A percentile compares a stretch with the other conserved stretches of the same genome.
phyloP scores from a whole-genome alignment of 225 moss, liverwort and hornwort species.

The Sphagnum tenellum region DNA sequence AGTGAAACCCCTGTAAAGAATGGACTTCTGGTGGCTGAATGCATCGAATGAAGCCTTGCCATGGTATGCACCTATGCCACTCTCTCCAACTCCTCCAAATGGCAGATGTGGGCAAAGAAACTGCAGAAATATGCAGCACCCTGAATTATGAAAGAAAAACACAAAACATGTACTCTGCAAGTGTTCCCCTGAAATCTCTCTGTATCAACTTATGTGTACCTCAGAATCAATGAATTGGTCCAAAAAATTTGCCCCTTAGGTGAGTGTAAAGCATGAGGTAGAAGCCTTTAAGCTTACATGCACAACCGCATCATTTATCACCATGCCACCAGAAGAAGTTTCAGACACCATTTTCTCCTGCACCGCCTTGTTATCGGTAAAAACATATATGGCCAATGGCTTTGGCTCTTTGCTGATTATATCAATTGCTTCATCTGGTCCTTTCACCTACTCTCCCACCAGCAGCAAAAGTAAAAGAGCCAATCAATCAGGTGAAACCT shows the following conservation, averaged over 20 bases:
- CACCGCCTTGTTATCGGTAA: slow-evolving; percentile 11
- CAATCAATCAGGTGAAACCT: no score
- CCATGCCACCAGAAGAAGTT: slow-evolving; percentile 34
- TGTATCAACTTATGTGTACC: no score
- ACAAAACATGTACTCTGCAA: no score
- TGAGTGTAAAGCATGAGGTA: not conserved
- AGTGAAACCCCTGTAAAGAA: not conserved
- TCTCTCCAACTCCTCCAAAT: slow-evolving; percentile 8
- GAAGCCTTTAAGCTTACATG: slow-evolving; percentile 9
- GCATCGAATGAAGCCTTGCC: slow-evolving; percentile 2
- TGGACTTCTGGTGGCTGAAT: slow-evolving; percentile 5
- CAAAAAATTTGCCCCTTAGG: not conserved
- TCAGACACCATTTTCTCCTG: slow-evolving; percentile 18
- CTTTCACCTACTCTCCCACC: slow-evolving; percentile 14
- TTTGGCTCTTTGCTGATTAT: slow-evolving; percentile 24
- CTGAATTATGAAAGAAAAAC: not conserved
- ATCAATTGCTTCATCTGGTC: slow-evolving; percentile 20
- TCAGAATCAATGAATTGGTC: not conserved
- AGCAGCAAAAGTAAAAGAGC: no score
- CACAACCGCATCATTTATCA: slow-evolving; percentile 26
- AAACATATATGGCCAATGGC: slow-evolving; percentile 27
- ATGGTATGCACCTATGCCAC: slow-evolving; percentile 7
- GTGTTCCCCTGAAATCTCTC: no score
- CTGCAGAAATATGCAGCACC: slow-evolving; percentile 1
- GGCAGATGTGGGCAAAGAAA: slow-evolving; percentile 1